These are phyloP conservation scores for Colletotrichum sp. DNA, from an alignment of 2,329 filamentous ascomycete genomes.

Conservation along the genomic window DNA sequence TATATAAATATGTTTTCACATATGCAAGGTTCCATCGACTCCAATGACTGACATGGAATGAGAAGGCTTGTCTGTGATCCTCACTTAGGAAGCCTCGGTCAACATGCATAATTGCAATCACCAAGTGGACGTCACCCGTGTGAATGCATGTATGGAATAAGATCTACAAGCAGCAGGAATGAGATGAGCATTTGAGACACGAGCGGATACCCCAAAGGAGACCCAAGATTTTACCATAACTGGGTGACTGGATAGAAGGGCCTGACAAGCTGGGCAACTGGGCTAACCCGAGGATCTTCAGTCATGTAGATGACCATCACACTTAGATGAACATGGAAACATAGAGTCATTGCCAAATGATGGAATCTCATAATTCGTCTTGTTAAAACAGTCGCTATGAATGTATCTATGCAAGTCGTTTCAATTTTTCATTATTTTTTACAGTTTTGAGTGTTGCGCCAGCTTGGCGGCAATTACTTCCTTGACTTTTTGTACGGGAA, in stretches of 20 bases:
- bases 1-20: not conserved
- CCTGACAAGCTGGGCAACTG: not conserved
- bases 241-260: not conserved
- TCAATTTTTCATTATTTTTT: conserved; percentile 7
- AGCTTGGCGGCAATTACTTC: conserved; percentile 51
- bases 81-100: not conserved
- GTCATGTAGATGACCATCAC: not conserved
- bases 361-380: not conserved
- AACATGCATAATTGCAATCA: not conserved
- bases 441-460: conserved; percentile 34
- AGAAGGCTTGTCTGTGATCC: not conserved
- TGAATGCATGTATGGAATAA: not conserved
- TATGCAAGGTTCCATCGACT: not conserved
- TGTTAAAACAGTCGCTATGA: conserved; percentile 9
- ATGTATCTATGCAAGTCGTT: conserved; percentile 5
- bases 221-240: not conserved
- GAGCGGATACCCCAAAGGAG: not conserved
- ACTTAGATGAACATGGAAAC: not conserved
- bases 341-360: not conserved
- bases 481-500: conserved; percentile 67
- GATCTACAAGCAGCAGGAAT: not conserved
- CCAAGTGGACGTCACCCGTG: not conserved
- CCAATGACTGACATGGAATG: not conserved
- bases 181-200: not conserved
- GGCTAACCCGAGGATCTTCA: not conserved